Percentiles rank a stretch among this genome's conserved stretches.
These are phyloP conservation scores for Neurospora terricola DNA, from an alignment of 495 filamentous ascomycete species.

Conservation along the genomic window DNA sequence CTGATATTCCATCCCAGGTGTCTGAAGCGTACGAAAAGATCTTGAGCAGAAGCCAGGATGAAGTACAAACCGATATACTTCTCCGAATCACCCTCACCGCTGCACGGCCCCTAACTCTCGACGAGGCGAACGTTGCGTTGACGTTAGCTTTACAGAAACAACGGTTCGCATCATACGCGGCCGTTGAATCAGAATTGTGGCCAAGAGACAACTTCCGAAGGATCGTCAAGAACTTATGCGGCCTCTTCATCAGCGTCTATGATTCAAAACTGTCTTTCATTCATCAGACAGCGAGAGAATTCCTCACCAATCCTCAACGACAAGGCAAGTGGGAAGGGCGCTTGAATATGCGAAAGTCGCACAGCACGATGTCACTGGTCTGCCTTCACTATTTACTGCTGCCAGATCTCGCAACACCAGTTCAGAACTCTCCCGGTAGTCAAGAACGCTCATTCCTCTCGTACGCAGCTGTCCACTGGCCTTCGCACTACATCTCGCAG, in stretches of 20 bases:
- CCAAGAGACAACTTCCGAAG: constrained; percentile 8
- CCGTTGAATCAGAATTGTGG: constrained; percentile 2
- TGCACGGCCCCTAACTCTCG: constrained; percentile 15
- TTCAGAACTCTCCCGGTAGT: not conserved
- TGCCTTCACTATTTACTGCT: constrained; percentile 12
- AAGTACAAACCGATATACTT: constrained; percentile 10
- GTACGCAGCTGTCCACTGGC: constrained; percentile 13
- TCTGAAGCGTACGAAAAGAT: constrained; percentile 27
- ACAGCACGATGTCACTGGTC: constrained; percentile 6
- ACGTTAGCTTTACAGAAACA: constrained; percentile 3
- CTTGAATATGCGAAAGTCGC: constrained; percentile 4
- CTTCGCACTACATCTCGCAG: constrained; percentile 9
- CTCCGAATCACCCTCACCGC: constrained; percentile 22
- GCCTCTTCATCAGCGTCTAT: constrained; percentile 26
- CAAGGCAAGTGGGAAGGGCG: constrained; percentile 8
- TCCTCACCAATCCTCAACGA: constrained; percentile 13
- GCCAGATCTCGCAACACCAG: not conserved
- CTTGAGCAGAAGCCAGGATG: constrained; percentile 5
- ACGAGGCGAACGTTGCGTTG: constrained; percentile 14
- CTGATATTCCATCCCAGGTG: constrained; percentile 18
- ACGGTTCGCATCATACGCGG: not conserved
- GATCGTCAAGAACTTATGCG: constrained; percentile 24
- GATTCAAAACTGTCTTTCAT: constrained; percentile 29
- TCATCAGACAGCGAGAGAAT: constrained; percentile 35
- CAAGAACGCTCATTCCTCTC: constrained; percentile 5